Conservation (phyloP, 306 rosid species). For the Inga laurina region DNA sequence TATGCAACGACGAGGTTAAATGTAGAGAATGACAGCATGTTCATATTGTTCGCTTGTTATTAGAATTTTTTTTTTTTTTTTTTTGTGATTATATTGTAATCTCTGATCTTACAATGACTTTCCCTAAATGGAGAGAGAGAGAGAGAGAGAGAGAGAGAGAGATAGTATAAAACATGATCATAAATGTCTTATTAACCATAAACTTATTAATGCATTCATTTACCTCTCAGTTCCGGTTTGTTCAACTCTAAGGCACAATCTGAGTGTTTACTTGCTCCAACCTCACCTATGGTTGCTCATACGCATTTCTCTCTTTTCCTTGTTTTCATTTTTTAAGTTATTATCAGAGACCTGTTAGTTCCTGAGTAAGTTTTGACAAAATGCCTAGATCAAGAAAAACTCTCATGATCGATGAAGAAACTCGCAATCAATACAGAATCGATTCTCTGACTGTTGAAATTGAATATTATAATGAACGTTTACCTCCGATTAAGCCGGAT, state of each 20-base stretch:
- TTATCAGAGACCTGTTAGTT: neutral
- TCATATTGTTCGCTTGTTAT: too few relatives aligned
- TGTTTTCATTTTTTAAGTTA: neutral
- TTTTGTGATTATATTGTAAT: too few relatives aligned
- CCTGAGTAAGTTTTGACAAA: neutral
- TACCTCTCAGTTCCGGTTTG: neutral
- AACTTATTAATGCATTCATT: neutral
- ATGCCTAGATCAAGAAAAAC: neutral
- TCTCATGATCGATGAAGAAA: neutral
- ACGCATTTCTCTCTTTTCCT: neutral
- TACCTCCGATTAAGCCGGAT: neutral
- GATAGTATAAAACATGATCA: neutral
- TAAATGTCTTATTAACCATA: neutral
- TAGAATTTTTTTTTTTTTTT: too few relatives aligned
- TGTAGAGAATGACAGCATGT: too few relatives aligned
- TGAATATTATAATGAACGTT: neutral
- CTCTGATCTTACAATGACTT: too few relatives aligned
- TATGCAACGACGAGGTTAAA: too few relatives aligned
- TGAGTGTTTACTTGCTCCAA: neutral
- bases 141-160: too few relatives aligned
- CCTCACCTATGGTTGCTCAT: neutral
- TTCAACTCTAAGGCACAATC: neutral
- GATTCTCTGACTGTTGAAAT: neutral
- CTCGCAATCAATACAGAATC: neutral
- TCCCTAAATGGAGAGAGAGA: too few relatives aligned